Percentiles rank a stretch among this genome's conserved stretches.
These are phyloP conservation scores for Syzygium aqueum DNA, from an alignment of 345 rosid species.

Conservation along the genomic window DNA sequence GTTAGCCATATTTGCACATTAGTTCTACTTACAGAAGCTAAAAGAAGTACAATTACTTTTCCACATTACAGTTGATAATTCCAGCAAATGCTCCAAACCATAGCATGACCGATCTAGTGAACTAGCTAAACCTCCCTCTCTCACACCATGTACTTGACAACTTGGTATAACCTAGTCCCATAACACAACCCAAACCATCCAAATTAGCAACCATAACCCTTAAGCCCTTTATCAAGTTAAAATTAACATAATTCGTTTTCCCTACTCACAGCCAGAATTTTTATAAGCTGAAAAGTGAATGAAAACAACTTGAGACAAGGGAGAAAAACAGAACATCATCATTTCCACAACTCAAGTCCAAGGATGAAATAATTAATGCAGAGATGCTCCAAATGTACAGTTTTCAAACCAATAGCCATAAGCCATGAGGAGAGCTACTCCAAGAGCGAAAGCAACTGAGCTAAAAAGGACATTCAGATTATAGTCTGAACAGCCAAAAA, in stretches of 20 bases:
- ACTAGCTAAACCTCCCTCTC: neutral
- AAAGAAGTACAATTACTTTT: neutral
- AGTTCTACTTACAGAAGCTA: neutral
- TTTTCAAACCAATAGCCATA: neutral
- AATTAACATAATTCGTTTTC: neutral
- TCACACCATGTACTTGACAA: neutral
- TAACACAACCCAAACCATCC: neutral
- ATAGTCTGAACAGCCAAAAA: neutral
- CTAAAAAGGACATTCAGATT: neutral
- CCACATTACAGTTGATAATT: neutral
- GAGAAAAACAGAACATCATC: neutral
- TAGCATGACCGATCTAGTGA: neutral
- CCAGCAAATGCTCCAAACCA: neutral
- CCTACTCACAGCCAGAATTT: neutral
- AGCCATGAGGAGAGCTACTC: neutral
- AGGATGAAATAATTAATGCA: neutral
- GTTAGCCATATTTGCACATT: neutral
- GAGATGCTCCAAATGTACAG: neutral
- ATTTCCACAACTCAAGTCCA: neutral
- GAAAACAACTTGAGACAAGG: neutral
- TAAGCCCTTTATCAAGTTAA: neutral
- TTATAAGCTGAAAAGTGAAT: neutral
- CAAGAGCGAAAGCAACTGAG: neutral
- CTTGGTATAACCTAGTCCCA: neutral
- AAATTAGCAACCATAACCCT: neutral